These are phyloP conservation scores for Nemania sp. DNA, from an alignment of 2,329 filamentous ascomycete genomes.

Conservation along the genomic window DNA sequence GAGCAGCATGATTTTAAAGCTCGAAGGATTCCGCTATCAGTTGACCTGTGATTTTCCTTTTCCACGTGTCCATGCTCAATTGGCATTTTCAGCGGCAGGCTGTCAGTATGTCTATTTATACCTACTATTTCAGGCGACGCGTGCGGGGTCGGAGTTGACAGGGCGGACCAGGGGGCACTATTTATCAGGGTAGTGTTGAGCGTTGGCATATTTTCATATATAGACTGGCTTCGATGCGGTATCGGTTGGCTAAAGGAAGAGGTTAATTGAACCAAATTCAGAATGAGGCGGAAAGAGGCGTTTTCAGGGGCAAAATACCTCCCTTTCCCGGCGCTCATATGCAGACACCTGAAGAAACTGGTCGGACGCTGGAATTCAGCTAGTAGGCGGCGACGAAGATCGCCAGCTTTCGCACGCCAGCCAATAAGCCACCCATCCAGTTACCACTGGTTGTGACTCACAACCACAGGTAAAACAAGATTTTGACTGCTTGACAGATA, in stretches of 20 bases:
- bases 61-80: not conserved
- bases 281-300: not conserved
- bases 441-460: no score
- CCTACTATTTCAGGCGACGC: not conserved
- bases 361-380: not conserved
- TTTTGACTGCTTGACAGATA: no score
- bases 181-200: not conserved
- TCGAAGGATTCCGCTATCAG: not conserved
- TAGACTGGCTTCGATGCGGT: not conserved
- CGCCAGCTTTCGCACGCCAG: no score
- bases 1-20: not conserved
- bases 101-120: not conserved
- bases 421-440: no score
- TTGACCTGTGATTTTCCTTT: not conserved
- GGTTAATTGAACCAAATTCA: not conserved
- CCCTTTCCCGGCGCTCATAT: not conserved
- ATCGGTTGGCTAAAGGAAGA: not conserved
- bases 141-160: not conserved
- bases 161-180: not conserved
- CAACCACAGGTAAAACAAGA: no score
- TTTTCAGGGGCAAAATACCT: not conserved
- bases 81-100: conserved; percentile 2
- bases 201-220: not conserved
- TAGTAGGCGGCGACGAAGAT: not conserved
- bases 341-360: not conserved